Conservation (phyloP, 805 yeast genomes). For the Candida schatavii region DNA sequence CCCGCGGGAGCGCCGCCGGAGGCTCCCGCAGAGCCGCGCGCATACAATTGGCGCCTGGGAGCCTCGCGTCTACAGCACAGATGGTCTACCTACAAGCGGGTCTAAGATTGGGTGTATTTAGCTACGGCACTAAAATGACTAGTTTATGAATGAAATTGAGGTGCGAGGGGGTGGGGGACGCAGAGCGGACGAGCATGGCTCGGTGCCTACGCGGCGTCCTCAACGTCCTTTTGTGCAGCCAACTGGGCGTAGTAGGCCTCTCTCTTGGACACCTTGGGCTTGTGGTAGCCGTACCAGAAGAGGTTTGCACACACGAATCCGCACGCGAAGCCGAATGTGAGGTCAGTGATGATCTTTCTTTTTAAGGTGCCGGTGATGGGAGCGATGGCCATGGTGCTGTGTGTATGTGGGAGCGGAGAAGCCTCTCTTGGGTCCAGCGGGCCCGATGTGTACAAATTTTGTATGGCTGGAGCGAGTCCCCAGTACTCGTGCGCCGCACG, state of each 20-base stretch:
- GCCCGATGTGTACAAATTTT: too few relatives aligned
- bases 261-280: conserved; percentile 66
- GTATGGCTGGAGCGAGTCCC: too few relatives aligned
- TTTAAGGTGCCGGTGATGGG: conserved; percentile 83
- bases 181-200: too few relatives aligned
- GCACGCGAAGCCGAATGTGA: conserved; percentile 60
- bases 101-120: too few relatives aligned
- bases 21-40: neutral
- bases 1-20: neutral
- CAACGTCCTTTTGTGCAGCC: conserved; percentile 70
- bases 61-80: too few relatives aligned
- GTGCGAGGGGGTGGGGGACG: too few relatives aligned
- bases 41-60: too few relatives aligned
- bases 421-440: neutral
- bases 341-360: conserved; percentile 77
- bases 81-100: too few relatives aligned
- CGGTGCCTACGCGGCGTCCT: conserved; percentile 34
- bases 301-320: conserved; percentile 61
- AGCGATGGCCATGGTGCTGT: conserved; percentile 62
- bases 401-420: neutral
- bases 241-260: conserved; percentile 80
- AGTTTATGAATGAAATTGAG: too few relatives aligned
- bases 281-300: conserved; percentile 89
- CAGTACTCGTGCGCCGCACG: too few relatives aligned
- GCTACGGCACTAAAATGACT: too few relatives aligned